These are phyloP conservation scores for Lithohypha guttulata DNA, from an alignment of 2,329 filamentous ascomycete genomes.

Conservation along the genomic window DNA sequence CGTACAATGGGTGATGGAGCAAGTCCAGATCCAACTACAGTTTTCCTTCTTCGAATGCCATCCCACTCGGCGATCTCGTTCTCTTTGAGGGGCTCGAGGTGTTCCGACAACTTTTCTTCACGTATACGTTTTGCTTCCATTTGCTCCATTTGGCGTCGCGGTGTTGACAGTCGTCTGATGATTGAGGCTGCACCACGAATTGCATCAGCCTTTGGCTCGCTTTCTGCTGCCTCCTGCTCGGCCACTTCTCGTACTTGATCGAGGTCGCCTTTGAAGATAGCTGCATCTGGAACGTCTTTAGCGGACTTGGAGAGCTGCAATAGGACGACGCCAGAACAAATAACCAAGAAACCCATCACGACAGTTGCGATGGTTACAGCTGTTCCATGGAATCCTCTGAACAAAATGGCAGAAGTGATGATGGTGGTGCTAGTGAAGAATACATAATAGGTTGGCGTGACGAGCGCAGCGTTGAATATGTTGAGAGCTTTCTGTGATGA, in stretches of 20 bases:
- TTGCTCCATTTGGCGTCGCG: conserved; percentile 65
- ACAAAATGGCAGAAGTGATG: conserved; percentile 82
- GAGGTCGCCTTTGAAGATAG: conserved; percentile 83
- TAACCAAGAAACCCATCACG: conserved; percentile 84
- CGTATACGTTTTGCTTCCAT: conserved; percentile 68
- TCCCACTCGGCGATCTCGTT: conserved; percentile 84
- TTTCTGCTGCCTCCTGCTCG: conserved; percentile 90
- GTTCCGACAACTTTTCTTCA: conserved; percentile 62
- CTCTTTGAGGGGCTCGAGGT: conserved; percentile 65
- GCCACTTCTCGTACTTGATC: conserved; percentile 93
- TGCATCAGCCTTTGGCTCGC: conserved; percentile 89
- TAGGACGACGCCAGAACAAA: conserved; percentile 84
- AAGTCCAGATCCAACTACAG: conserved; percentile 39
- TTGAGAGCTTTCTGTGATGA: conserved; percentile 79
- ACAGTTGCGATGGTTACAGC: conserved; percentile 72
- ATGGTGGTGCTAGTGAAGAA: conserved; percentile 96
- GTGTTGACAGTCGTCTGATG: conserved; percentile 66
- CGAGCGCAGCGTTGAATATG: conserved; percentile 88
- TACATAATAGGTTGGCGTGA: conserved; percentile 97
- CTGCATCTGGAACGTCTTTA: conserved; percentile 89
- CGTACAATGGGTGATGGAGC: conserved; percentile 33
- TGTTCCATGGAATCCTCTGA: conserved; percentile 86
- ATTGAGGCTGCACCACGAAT: conserved; percentile 86
- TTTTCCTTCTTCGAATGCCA: conserved; percentile 66
- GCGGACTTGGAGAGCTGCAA: conserved; percentile 95